Evolutionary conservation across 2,329 filamentous ascomycete genomes (phyloP).

Genomic region (Aspergillus neotritici): DNA sequence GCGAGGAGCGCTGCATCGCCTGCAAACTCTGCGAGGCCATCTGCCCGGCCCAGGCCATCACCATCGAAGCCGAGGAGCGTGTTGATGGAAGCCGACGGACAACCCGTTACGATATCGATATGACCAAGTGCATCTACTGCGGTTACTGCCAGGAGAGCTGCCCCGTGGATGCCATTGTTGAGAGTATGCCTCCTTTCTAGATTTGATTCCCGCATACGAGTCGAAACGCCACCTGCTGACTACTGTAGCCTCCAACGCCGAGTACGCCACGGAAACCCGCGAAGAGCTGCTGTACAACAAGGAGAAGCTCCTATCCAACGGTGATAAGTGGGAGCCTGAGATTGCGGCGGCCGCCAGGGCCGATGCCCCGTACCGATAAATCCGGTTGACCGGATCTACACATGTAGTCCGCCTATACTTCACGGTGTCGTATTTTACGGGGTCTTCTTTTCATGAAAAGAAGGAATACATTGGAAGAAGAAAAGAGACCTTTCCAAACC

Average conservation of each 20-base stretch:
- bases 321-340: slow-evolving; percentile 97
- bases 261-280: slow-evolving; percentile 71
- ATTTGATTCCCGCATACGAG: slow-evolving; percentile 8
- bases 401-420: too few relatives aligned
- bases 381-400: not conserved
- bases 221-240: slow-evolving; percentile 6
- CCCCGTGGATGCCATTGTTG: slow-evolving; percentile 90
- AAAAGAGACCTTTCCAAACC: slow-evolving; percentile 1
- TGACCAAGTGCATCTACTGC: slow-evolving; percentile 99
- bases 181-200: slow-evolving; percentile 46
- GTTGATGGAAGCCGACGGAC: slow-evolving; percentile 92
- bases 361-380: slow-evolving; percentile 84
- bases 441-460: too few relatives aligned
- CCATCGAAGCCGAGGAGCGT: slow-evolving; percentile 97
- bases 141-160: slow-evolving; percentile 99
- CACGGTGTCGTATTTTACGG: not conserved
- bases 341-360: slow-evolving; percentile 86
- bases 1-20: slow-evolving; percentile 97
- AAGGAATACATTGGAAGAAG: not conserved
- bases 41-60: slow-evolving; percentile 96
- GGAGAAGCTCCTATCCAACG: slow-evolving; percentile 83
- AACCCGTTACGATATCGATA: slow-evolving; percentile 97
- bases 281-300: slow-evolving; percentile 98
- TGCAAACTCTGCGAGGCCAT: slow-evolving; percentile 99
- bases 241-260: slow-evolving; percentile 58